These are phyloP conservation scores for Claviceps humidiphila DNA, from an alignment of 2,329 filamentous ascomycete species.

Conservation along the genomic window DNA sequence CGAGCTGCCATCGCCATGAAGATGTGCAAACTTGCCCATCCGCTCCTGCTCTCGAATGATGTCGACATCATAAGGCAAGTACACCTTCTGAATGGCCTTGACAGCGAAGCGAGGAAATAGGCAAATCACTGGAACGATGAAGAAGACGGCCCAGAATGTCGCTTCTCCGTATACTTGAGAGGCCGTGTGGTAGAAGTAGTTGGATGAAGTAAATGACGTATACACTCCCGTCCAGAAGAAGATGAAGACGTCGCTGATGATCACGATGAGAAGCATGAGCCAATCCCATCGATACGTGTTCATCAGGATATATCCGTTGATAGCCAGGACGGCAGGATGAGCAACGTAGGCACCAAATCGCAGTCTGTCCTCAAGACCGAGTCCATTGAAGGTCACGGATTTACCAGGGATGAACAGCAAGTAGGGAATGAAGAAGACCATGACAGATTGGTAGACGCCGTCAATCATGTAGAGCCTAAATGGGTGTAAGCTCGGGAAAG, in stretches of 20 bases:
- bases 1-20: constrained; percentile 28
- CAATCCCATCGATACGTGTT: constrained; percentile 98
- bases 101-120: constrained; percentile 75
- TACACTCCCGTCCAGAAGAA: constrained; percentile 96
- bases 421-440: constrained; percentile 89
- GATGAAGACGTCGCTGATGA: constrained; percentile 71
- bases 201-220: constrained; percentile 35
- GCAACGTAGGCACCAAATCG: constrained; percentile 81
- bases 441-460: constrained; percentile 85
- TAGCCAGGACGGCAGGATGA: constrained; percentile 70
- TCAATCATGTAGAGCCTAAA: constrained; percentile 86
- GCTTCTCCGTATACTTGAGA: constrained; percentile 67
- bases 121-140: constrained; percentile 69
- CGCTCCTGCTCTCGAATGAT: constrained; percentile 88
- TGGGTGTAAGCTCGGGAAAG: too few relatives aligned
- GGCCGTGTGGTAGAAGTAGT: constrained; percentile 60
- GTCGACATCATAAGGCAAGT: constrained; percentile 83
- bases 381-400: constrained; percentile 58
- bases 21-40: constrained; percentile 67
- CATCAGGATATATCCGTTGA: constrained; percentile 89
- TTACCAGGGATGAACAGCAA: constrained; percentile 58
- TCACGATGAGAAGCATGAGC: constrained; percentile 75
- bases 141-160: constrained; percentile 75
- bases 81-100: constrained; percentile 88
- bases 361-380: constrained; percentile 64